Conservation (phyloP, 2,329 filamentous ascomycete species). For the Alternaria brassicae region DNA sequence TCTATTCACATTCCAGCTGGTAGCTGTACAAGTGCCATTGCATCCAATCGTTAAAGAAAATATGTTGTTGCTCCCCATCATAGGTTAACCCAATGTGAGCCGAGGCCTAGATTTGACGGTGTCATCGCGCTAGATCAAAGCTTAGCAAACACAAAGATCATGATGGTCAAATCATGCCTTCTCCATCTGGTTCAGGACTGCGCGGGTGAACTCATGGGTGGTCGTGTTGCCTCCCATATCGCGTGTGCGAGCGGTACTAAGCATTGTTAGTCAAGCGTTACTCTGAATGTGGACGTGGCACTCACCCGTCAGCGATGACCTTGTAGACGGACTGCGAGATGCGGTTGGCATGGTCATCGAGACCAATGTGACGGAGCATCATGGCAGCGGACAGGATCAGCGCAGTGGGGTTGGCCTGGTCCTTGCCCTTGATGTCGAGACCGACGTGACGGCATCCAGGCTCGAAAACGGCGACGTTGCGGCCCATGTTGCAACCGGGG, state of each 20-base stretch:
- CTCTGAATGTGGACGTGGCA: neutral
- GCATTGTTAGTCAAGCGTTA: constrained; percentile 36
- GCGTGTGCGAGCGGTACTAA: constrained; percentile 82
- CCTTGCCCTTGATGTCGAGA: constrained; percentile 99
- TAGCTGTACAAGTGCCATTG: constrained; percentile 43
- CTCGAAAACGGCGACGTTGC: constrained; percentile 97
- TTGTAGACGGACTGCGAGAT: constrained; percentile 88
- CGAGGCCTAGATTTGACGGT: constrained; percentile 10
- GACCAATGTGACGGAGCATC: constrained; percentile 94
- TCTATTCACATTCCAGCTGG: constrained; percentile 45
- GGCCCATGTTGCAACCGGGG: constrained; percentile 99
- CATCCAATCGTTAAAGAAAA: constrained; percentile 36
- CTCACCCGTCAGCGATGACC: constrained; percentile 88
- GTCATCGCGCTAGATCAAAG: constrained; percentile 25
- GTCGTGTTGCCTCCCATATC: constrained; percentile 94
- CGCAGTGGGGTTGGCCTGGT: constrained; percentile 97
- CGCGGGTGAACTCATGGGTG: constrained; percentile 93
- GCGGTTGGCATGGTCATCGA: constrained; percentile 97
- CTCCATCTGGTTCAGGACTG: constrained; percentile 97
- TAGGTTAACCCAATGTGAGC: constrained; percentile 12
- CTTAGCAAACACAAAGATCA: constrained; percentile 21
- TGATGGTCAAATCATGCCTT: constrained; percentile 35
- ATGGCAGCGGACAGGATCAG: constrained; percentile 95
- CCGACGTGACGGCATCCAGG: constrained; percentile 99
- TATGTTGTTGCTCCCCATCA: constrained; percentile 13